phyloP scores from a whole-genome alignment of 768 basidiomycete species.

The Xerocomellus intermedius region DNA sequence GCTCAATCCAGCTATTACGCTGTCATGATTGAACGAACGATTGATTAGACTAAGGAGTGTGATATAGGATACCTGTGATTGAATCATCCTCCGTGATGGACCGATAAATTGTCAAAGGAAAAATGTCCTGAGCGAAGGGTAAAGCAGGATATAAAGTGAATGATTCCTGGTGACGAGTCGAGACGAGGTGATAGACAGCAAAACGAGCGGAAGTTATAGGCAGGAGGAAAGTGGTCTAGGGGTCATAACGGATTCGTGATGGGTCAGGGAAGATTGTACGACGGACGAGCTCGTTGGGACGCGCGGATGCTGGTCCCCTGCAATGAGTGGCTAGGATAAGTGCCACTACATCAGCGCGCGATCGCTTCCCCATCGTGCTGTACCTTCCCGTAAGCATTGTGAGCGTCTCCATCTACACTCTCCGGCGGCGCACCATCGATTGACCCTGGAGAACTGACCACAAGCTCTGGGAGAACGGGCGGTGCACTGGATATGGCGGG shows the following conservation, averaged over 20 bases:
- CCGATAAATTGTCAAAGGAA: neutral
- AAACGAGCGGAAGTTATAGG: conserved; percentile 19
- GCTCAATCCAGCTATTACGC: neutral
- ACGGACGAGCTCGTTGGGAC: neutral
- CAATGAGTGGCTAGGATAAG: neutral
- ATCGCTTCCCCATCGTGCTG: conserved; percentile 23
- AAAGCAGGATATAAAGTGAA: conserved; percentile 8
- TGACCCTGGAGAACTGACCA: conserved; percentile 35
- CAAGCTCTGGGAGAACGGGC: conserved; percentile 34
- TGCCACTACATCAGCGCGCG: conserved; percentile 14
- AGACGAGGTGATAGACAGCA: neutral
- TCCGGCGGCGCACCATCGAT: conserved; percentile 27
- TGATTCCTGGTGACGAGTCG: neutral
- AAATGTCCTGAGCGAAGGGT: neutral
- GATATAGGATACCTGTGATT: conserved; percentile 4
- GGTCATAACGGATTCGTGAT: neutral
- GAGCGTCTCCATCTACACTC: conserved; percentile 14
- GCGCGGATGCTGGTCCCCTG: neutral
- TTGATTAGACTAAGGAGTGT: conserved; percentile 3
- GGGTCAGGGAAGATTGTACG: neutral
- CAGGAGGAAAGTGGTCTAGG: neutral
- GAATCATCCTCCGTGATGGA: neutral
- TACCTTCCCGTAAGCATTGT: conserved; percentile 15
- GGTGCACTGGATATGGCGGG: conserved; percentile 28
- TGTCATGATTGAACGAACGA: neutral